A percentile compares a stretch with the other conserved stretches of the same genome.
These are phyloP conservation scores for Serendipita sp. DNA, from an alignment of 768 basidiomycete species.

Conservation along the genomic window DNA sequence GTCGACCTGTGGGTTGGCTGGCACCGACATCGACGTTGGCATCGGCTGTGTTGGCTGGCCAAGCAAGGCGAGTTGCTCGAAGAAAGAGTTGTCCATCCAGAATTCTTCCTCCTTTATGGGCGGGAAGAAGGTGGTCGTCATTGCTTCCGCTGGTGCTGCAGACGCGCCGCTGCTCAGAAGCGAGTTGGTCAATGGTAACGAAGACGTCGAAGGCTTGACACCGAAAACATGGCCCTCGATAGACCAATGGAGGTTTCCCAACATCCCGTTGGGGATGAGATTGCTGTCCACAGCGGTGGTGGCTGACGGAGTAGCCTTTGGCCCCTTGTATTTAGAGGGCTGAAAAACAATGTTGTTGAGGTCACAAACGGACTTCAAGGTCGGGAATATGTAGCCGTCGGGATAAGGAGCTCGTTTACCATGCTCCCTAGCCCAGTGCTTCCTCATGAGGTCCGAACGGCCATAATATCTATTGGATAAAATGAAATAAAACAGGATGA, in stretches of 20 bases:
- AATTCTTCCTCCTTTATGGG: no score
- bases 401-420: not conserved
- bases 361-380: not conserved
- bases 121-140: no score
- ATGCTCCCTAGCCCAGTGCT: not conserved
- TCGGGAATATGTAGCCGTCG: not conserved
- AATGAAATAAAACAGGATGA: not conserved
- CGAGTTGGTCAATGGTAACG: not conserved
- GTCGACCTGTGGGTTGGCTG: no score
- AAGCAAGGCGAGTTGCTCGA: no score
- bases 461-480: not conserved
- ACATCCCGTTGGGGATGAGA: not conserved
- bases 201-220: not conserved
- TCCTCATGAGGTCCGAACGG: not conserved
- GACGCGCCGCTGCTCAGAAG: not conserved
- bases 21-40: no score
- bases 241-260: not conserved
- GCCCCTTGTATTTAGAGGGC: not conserved
- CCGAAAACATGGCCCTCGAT: not conserved
- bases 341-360: not conserved
- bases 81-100: no score
- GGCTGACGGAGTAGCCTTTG: not conserved
- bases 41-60: no score
- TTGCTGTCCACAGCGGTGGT: not conserved
- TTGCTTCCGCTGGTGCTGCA: not conserved